Conservation (phyloP, 148 eudicot species). For the Mesembryanthemum crystallinum region DNA sequence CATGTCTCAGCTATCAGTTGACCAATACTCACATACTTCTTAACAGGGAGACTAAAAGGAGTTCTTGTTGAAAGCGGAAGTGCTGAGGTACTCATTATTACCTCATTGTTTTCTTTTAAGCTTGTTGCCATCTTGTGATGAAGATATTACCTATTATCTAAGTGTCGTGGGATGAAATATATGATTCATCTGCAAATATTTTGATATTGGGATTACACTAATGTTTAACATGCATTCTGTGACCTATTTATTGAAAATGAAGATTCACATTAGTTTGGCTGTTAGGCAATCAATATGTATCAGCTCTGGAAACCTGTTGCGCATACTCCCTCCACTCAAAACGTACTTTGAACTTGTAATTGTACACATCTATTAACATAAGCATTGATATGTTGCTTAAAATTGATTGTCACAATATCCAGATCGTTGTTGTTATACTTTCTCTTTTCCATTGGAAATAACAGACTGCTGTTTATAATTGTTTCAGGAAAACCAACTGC, state of each 20-base stretch:
- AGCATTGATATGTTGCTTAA: background rate
- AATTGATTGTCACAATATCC: background rate
- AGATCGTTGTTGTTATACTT: background rate
- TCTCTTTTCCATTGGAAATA: background rate
- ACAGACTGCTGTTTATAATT: background rate
- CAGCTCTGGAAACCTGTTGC: too few relatives aligned
- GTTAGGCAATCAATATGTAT: too few relatives aligned
- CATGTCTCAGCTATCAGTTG: background rate
- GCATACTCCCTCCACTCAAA: too few relatives aligned
- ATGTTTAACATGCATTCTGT: background rate
- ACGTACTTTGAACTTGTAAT: background rate
- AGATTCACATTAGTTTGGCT: background rate
- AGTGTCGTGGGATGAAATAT: background rate
- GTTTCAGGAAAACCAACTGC: conserved; percentile 84
- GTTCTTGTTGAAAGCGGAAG: conserved; percentile 95
- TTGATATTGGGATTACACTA: background rate
- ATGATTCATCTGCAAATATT: background rate
- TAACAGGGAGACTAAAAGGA: conserved; percentile 85
- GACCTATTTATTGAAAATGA: background rate
- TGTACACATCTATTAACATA: background rate
- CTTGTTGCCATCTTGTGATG: background rate
- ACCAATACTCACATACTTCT: conserved; percentile 8
- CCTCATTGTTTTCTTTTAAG: background rate
- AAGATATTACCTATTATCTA: background rate
- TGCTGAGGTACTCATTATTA: conserved; percentile 65